Evolutionary conservation across 2,329 filamentous ascomycete species (phyloP).

Genomic region (Beauveria rudraprayagi): DNA sequence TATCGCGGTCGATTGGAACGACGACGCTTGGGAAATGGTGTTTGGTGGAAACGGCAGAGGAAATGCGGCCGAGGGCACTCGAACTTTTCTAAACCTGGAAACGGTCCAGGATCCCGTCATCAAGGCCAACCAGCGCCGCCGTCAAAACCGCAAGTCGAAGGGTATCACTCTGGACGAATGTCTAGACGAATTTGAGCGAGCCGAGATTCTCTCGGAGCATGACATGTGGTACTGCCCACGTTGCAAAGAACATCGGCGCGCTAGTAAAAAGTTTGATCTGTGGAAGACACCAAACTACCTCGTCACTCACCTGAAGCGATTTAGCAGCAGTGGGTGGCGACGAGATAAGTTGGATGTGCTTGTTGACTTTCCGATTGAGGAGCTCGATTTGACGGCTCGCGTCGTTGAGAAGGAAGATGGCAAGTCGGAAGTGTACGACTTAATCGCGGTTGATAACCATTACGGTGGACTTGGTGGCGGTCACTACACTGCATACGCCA

Average conservation of each 20-base stretch:
- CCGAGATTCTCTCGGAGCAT: conserved; percentile 86
- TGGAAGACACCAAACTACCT: conserved; percentile 96
- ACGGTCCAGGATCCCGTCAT: conserved; percentile 57
- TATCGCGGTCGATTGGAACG: conserved; percentile 79
- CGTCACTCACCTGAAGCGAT: conserved; percentile 90
- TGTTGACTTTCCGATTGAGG: conserved; percentile 86
- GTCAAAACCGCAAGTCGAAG: conserved; percentile 44
- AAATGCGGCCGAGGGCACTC: conserved; percentile 44
- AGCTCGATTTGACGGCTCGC: conserved; percentile 71
- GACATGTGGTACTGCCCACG: conserved; percentile 97
- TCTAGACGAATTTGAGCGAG: conserved; percentile 87
- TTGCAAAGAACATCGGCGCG: conserved; percentile 87
- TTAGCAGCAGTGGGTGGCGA: conserved; percentile 74
- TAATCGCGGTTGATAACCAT: conserved; percentile 94
- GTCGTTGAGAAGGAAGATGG: conserved; percentile 74
- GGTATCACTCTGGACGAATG: conserved; percentile 86
- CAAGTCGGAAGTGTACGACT: conserved; percentile 79
- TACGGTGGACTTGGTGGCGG: conserved; percentile 88
- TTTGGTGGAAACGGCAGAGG: conserved; percentile 45
- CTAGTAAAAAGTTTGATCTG: conserved; percentile 92
- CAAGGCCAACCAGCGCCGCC: conserved; percentile 52
- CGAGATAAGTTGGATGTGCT: conserved; percentile 86
- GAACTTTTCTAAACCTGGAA: conserved; percentile 47
- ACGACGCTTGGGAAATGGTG: conserved; percentile 60
- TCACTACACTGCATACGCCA: conserved; percentile 91